phyloP scores from a whole-genome alignment of 306 rosid genomes.

The Cucurbita maxima region DNA sequence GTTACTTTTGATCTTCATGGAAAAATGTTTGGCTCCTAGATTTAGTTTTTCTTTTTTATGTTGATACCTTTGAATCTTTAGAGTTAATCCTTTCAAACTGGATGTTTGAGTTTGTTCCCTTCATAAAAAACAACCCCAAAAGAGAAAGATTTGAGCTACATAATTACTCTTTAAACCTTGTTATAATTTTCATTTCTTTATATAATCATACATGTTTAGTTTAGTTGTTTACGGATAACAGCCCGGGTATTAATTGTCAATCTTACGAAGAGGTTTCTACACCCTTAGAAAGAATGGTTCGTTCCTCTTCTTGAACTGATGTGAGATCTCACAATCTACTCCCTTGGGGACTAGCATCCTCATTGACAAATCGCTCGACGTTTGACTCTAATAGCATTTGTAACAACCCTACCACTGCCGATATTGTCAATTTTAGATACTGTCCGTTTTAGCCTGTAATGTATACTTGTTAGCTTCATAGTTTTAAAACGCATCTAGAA shows the following conservation, averaged over 20 bases:
- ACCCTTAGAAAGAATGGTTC: no score
- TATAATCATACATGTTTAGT: background rate
- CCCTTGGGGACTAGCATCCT: no score
- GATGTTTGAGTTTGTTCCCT: background rate
- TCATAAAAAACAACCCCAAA: background rate
- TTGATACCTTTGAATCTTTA: background rate
- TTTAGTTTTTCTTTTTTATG: background rate
- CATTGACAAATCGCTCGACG: no score
- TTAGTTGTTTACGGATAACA: background rate
- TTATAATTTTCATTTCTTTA: background rate
- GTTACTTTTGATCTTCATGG: conserved; percentile 14
- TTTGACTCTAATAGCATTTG: no score
- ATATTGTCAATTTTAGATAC: no score
- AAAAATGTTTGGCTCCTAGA: background rate
- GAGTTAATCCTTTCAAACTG: background rate
- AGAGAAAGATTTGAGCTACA: background rate
- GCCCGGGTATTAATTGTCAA: background rate
- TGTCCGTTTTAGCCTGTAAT: no score
- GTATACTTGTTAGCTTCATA: no score
- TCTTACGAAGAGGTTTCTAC: no score
- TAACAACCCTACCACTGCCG: no score
- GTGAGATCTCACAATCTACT: no score
- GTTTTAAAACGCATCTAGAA: no score
- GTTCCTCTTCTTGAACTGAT: no score
- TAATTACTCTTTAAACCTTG: background rate